A percentile compares a stretch with the other conserved stretches of the same genome.
These are phyloP conservation scores for Dendrobium nobile DNA, from an alignment of 106 monocot genomes.

Conservation along the genomic window DNA sequence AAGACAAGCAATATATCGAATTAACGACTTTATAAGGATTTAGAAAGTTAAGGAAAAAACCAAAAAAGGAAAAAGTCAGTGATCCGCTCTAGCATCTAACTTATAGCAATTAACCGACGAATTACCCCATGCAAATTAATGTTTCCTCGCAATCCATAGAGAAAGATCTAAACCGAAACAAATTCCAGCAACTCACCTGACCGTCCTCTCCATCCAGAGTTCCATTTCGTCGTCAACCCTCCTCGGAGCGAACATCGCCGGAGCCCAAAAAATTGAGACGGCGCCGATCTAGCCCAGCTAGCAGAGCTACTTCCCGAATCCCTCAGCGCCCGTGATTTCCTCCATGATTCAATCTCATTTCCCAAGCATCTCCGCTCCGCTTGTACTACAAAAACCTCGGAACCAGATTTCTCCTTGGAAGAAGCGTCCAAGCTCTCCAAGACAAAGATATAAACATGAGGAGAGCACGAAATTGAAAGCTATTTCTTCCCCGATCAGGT, in stretches of 20 bases:
- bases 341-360: neutral
- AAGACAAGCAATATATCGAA: neutral
- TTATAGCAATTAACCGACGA: neutral
- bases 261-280: neutral
- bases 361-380: neutral
- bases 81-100: too few species aligned
- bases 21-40: neutral
- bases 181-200: slow-evolving; percentile 29
- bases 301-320: neutral
- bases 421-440: neutral
- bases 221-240: slow-evolving; percentile 43
- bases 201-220: slow-evolving; percentile 36
- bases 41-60: neutral
- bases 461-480: neutral
- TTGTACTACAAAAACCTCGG: neutral
- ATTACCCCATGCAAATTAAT: neutral
- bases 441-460: neutral
- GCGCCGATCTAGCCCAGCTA: neutral
- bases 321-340: neutral
- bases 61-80: neutral
- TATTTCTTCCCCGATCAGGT: neutral
- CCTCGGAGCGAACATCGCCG: slow-evolving; percentile 28
- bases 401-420: neutral
- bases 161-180: neutral
- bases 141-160: neutral